Evolutionary conservation across 306 rosid genomes (phyloP).

Genomic region (Quercus glauca): DNA sequence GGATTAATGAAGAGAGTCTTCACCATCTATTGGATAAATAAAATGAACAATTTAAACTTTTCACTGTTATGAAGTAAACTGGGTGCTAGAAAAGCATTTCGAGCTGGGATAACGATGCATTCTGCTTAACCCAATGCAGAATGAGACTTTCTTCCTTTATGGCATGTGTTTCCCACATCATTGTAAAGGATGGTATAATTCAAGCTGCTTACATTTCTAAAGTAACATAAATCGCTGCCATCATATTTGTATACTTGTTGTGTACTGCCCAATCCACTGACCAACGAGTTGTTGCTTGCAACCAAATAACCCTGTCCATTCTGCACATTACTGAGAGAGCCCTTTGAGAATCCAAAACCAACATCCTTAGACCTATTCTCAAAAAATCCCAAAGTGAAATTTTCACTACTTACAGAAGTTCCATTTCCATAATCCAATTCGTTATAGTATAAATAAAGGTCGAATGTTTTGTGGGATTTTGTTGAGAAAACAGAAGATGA

Average conservation of each 20-base stretch:
- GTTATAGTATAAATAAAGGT: slow-evolving; percentile 41
- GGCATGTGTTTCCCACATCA: slow-evolving; percentile 41
- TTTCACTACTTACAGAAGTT: slow-evolving; percentile 25
- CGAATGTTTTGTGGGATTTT: slow-evolving; percentile 40
- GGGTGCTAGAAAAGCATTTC: slow-evolving; percentile 26
- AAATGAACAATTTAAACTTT: background rate
- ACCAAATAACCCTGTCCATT: slow-evolving; percentile 58
- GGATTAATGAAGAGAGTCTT: background rate
- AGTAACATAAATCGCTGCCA: slow-evolving; percentile 50
- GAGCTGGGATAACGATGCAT: slow-evolving; percentile 19
- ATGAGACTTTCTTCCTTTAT: slow-evolving; percentile 11
- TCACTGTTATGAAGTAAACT: slow-evolving; percentile 7
- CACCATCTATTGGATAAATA: background rate
- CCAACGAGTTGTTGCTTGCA: slow-evolving; percentile 46
- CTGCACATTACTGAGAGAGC: slow-evolving; percentile 66
- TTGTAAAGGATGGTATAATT: slow-evolving; percentile 73
- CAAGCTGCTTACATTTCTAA: slow-evolving; percentile 69
- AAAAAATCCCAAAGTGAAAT: slow-evolving; percentile 56
- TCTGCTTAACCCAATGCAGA: slow-evolving; percentile 22
- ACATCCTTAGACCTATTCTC: slow-evolving; percentile 31
- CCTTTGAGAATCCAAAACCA: slow-evolving; percentile 35
- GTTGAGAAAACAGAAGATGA: slow-evolving; percentile 25
- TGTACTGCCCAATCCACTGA: slow-evolving; percentile 65
- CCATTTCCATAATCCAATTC: slow-evolving; percentile 31
- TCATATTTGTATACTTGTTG: slow-evolving; percentile 58